Evolutionary conservation across 441 rosid species (phyloP), one percentile per base, ranked within the genome.

Genomic region (Populus hybrid): DNA sequence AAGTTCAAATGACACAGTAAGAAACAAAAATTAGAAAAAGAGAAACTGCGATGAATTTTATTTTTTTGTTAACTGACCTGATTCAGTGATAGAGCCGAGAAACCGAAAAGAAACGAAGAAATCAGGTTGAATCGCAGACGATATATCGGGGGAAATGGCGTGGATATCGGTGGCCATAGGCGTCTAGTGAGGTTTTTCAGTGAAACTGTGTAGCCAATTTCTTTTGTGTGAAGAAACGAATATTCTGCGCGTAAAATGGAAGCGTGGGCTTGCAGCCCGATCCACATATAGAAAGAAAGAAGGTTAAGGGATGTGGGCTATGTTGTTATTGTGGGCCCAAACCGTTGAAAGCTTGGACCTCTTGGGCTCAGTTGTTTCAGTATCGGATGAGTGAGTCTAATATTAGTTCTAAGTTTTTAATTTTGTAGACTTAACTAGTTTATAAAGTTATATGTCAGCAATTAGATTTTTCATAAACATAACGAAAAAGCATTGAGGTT

Each of bases 141-240:
- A 69, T 24, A 10, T 5, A 69, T 67, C 40, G 80, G 69, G 75
- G 42, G 14, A 20, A 76, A 68, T 72, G 71, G 70, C 77, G 87
- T 35, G n/a, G 84, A 77, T 73, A 67, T 24, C 65, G 72, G 73
- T 64, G 78, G 89, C 89, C 89, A 85, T 87, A 85, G 18, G 80
- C 86, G 76, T 84, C 83, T 26, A n/a, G 18, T 10, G 69, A 72
- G 75, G 10, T 35, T 7, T 35, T 35, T 35, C 38, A 30, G 4
- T 30, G 32, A 30, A 30, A 30, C 32, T 30, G 32, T 7, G 38
- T 6, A 35, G 8, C 38, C 6, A 7, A 3, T 30, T 30, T 30
- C 32, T 30, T 35, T 5, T 35, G 38, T 35, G 38, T 35, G 38
- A 35, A 35, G 38, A 35, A 35, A 35, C 38, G 38, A 35, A 35